These are phyloP conservation scores for Lachnellula hyalina DNA, from an alignment of 2,329 filamentous ascomycete genomes.

Conservation along the genomic window DNA sequence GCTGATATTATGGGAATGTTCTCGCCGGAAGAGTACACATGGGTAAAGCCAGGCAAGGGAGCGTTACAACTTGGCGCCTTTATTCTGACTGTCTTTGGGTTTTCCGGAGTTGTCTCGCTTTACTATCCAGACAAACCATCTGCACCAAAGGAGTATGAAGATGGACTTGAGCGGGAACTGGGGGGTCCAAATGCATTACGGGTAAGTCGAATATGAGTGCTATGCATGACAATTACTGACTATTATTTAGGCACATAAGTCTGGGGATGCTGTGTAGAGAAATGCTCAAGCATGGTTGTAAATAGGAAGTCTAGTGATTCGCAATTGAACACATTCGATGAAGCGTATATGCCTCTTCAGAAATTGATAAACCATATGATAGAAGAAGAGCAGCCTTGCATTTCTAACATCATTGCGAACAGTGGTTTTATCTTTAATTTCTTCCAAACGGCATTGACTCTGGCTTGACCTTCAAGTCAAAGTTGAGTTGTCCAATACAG, in stretches of 20 bases:
- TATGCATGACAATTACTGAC: constrained; percentile 13
- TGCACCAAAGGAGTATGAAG: constrained; percentile 65
- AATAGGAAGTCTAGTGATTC: constrained; percentile 22
- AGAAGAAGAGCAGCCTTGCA: too few species aligned
- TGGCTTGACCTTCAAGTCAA: too few species aligned
- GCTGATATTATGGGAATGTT: constrained; percentile 90
- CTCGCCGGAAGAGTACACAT: constrained; percentile 83
- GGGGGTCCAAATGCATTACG: constrained; percentile 62
- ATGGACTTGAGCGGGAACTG: constrained; percentile 68
- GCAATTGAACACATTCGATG: neutral
- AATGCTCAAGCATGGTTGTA: constrained; percentile 29
- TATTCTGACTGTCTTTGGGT: constrained; percentile 54
- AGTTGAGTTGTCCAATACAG: too few species aligned
- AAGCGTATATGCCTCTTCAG: neutral
- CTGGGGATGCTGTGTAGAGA: constrained; percentile 40
- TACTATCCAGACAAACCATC: constrained; percentile 69
- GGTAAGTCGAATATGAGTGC: constrained; percentile 44
- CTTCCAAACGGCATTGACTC: too few species aligned
- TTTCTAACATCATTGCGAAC: neutral
- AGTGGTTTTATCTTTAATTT: neutral
- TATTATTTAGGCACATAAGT: constrained; percentile 44
- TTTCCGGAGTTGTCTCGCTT: constrained; percentile 62
- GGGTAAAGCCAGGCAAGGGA: constrained; percentile 66
- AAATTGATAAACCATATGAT: too few species aligned
- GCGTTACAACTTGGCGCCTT: constrained; percentile 64